Conservation (phyloP, 2,329 filamentous ascomycete genomes). For the Fusarium sp. region DNA sequence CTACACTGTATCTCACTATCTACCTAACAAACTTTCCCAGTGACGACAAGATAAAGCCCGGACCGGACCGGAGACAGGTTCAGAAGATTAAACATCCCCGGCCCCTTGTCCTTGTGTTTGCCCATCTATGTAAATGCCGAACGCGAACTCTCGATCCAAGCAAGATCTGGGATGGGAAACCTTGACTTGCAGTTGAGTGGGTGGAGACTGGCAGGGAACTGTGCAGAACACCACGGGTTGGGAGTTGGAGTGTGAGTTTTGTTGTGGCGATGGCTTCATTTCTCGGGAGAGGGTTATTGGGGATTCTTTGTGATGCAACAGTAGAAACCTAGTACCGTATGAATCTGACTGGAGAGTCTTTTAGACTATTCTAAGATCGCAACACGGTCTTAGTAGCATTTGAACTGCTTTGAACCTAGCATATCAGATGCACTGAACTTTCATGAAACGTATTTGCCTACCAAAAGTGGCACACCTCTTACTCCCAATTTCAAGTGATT, state of each 20-base stretch:
- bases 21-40: background rate
- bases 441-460: background rate
- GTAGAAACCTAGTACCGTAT: background rate
- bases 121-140: constrained; percentile 31
- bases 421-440: background rate
- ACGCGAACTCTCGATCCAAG: constrained; percentile 33
- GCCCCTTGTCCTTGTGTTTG: constrained; percentile 8
- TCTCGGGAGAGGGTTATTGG: no score
- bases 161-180: constrained; percentile 27
- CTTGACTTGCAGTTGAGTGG: constrained; percentile 25
- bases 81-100: constrained; percentile 7
- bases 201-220: background rate
- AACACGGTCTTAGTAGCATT: background rate
- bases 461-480: constrained; percentile 1
- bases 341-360: background rate
- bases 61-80: constrained; percentile 30
- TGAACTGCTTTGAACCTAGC: background rate
- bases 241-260: constrained; percentile 16
- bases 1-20: constrained; percentile 1
- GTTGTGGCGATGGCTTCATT: constrained; percentile 42
- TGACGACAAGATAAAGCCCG: constrained; percentile 22
- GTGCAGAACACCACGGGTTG: constrained; percentile 39
- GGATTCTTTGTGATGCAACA: background rate
- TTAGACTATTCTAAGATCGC: background rate
- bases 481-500: background rate